phyloP scores from a whole-genome alignment of 2,329 filamentous ascomycete genomes.

The Claviceps capensis region DNA sequence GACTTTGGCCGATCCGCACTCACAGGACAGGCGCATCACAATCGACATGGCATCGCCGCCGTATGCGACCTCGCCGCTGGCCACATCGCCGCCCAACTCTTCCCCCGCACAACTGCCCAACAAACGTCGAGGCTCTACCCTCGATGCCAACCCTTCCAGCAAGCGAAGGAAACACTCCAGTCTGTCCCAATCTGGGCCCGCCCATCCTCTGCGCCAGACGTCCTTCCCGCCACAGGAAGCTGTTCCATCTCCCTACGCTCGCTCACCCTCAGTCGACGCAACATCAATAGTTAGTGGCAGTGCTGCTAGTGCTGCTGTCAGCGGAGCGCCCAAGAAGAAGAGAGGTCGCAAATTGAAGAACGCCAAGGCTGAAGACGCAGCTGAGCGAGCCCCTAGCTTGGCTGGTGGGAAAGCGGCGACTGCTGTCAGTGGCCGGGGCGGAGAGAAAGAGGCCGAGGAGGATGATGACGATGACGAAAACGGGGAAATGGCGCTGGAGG shows the following conservation, averaged over 20 bases:
- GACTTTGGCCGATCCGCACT: neutral
- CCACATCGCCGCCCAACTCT: constrained; percentile 41
- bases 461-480: constrained; percentile 45
- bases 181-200: constrained; percentile 40
- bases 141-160: constrained; percentile 36
- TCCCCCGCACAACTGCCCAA: constrained; percentile 33
- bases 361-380: constrained; percentile 28
- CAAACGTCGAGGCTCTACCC: constrained; percentile 47
- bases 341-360: constrained; percentile 47
- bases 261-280: constrained; percentile 53
- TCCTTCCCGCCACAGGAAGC: constrained; percentile 55
- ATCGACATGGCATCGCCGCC: constrained; percentile 42
- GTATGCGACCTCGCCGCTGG: constrained; percentile 33
- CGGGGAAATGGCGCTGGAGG: constrained; percentile 41
- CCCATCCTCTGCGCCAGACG: constrained; percentile 65
- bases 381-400: constrained; percentile 31
- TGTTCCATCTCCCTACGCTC: constrained; percentile 37
- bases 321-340: constrained; percentile 40
- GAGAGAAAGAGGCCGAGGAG: constrained; percentile 35
- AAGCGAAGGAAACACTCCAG: constrained; percentile 62
- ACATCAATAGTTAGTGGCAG: constrained; percentile 48
- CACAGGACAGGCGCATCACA: neutral
- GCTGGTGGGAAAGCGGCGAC: constrained; percentile 27
- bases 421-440: constrained; percentile 29
- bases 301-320: constrained; percentile 31